Base-by-base conservation (phyloP, 306 rosid genomes). In the Adenanthera pavonina region DNA sequence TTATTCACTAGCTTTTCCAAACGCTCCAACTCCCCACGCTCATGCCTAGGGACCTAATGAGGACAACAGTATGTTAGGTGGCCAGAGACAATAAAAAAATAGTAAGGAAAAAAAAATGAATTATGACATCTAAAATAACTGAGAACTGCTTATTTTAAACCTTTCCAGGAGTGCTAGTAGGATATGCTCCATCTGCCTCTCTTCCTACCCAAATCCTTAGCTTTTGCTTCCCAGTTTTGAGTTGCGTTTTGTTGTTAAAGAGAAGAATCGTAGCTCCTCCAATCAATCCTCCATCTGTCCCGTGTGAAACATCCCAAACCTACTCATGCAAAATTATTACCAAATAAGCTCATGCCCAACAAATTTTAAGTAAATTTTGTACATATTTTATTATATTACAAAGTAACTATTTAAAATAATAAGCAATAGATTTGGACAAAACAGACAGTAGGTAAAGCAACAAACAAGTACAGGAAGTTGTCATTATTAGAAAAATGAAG, bases 251-350 rank as follows among this genome's bases (percentile, higher is more conserved):
- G 82, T 68, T 91, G 85, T 92, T 93, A 80, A 95, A 95, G 57
- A 95, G 96, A 90, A 90, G 87, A 84, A 93, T 91, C 33, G 98
- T 95, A 38, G 99, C 95, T 78, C 99, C 99, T 77, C 99, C 99
- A 80, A 95, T 90, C 89, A 95, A 88, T 76, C 90, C 97, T 85
- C 93, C 94, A 62, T 69, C 56, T 44, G 9, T 13, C n/a, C 98
- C 97, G 61, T 88, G 89, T 15, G 99, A 95, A 74, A 95, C 97
- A 86, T 95, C 99, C 97, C 96, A 95, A 85, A 93, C 99, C 99
- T 95, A 79, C 34, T 86, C 14, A 74, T 14, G 60, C 74, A 84
- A 61, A 64, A 79, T 66, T 54, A 46, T 64, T 51, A 48, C 52
- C 54, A 70, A 74, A n/a, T 64, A 69, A 68, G 16, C 56, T 80